Conservation (phyloP, 495 filamentous ascomycete genomes). For the Trypethelium eluteriae region DNA sequence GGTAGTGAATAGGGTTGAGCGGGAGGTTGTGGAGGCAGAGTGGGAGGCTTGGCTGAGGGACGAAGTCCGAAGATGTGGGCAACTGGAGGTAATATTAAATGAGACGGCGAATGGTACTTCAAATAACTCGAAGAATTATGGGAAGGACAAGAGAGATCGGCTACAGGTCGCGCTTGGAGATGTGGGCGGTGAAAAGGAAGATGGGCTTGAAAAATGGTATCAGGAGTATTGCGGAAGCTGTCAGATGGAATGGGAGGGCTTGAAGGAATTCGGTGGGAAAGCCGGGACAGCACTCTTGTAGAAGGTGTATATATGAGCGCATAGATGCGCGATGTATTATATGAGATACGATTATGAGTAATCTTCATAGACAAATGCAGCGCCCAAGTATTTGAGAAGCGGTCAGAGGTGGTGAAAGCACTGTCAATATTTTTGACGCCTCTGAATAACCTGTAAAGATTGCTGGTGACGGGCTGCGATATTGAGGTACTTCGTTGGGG, state of each 20-base stretch:
- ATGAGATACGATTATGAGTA: background rate
- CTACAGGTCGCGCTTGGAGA: conserved; percentile 9
- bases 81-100: conserved; percentile 48
- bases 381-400: too few relatives aligned
- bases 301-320: background rate
- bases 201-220: conserved; percentile 55
- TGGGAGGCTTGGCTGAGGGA: conserved; percentile 84
- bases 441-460: too few relatives aligned
- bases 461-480: too few relatives aligned
- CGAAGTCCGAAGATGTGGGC: conserved; percentile 61
- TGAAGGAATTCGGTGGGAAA: background rate
- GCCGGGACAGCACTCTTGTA: background rate
- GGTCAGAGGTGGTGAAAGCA: too few relatives aligned
- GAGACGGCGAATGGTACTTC: conserved; percentile 25
- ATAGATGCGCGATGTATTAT: background rate
- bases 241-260: conserved; percentile 43
- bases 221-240: conserved; percentile 70
- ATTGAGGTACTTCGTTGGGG: background rate
- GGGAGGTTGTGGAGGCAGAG: conserved; percentile 72
- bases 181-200: conserved; percentile 34
- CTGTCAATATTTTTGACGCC: too few relatives aligned
- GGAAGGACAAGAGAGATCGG: conserved; percentile 15
- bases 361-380: too few relatives aligned
- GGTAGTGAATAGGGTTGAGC: conserved; percentile 80
- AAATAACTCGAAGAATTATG: conserved; percentile 20